These are phyloP conservation scores for Neltuma alba DNA, from an alignment of 306 rosid species.

Conservation along the genomic window DNA sequence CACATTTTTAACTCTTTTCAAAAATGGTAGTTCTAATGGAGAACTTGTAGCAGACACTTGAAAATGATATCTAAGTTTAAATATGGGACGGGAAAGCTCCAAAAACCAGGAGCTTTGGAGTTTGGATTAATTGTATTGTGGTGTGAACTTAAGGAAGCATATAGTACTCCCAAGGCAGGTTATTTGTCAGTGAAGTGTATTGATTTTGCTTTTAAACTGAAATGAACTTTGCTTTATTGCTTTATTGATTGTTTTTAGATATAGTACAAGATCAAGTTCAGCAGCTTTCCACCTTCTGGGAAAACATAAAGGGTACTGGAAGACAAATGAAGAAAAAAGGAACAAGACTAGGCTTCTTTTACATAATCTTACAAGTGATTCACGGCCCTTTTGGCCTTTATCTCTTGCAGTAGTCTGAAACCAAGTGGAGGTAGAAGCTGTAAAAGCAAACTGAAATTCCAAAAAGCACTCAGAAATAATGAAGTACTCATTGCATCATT, in stretches of 20 bases:
- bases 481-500: conserved; percentile 11
- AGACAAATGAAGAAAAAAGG: neutral
- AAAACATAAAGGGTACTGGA: neutral
- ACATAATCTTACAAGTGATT: neutral
- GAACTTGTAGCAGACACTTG: neutral
- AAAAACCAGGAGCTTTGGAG: conserved; percentile 45
- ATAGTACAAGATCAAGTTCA: conserved; percentile 6
- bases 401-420: neutral
- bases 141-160: conserved; percentile 45
- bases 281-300: neutral
- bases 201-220: neutral
- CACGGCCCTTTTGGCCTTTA: neutral
- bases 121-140: conserved; percentile 29
- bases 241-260: neutral
- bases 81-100: conserved; percentile 38
- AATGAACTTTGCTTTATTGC: conserved; percentile 14
- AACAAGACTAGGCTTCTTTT: neutral
- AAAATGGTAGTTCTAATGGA: neutral
- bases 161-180: conserved; percentile 5
- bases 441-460: conserved; percentile 16
- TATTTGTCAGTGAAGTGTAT: conserved; percentile 7
- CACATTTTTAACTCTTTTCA: neutral
- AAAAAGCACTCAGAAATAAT: conserved; percentile 6
- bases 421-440: neutral
- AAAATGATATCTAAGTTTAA: neutral